These are phyloP conservation scores for Tricholoma sp. DNA, from an alignment of 768 basidiomycete genomes.

Conservation along the genomic window DNA sequence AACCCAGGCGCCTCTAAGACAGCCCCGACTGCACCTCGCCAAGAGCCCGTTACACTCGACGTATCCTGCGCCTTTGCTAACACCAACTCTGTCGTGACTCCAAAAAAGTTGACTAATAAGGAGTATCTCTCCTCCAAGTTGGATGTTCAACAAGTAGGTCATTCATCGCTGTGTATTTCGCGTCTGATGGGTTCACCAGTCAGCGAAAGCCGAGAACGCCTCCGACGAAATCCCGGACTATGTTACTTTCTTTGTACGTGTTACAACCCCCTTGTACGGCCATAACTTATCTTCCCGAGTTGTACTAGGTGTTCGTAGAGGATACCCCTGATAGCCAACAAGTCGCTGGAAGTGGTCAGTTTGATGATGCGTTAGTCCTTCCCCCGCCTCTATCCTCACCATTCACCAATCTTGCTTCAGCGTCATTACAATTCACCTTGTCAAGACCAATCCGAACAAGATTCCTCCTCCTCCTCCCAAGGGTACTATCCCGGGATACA, in stretches of 20 bases:
- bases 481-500: constrained; percentile 6
- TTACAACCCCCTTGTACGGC: not conserved
- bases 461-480: constrained; percentile 11
- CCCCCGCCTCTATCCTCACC: too few species aligned
- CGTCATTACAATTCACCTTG: constrained; percentile 5
- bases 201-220: not conserved
- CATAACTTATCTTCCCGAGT: too few species aligned
- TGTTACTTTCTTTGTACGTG: constrained; percentile 5
- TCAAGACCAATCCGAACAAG: constrained; percentile 10
- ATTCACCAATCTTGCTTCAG: not conserved
- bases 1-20: not conserved
- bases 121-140: constrained; percentile 2
- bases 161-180: not conserved
- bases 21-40: constrained; percentile 3
- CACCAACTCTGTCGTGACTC: not conserved
- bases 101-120: not conserved
- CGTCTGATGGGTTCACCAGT: not conserved
- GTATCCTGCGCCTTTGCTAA: not conserved
- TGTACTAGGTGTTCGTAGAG: constrained; percentile 3
- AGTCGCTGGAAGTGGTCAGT: constrained; percentile 4
- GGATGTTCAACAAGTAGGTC: constrained; percentile 2
- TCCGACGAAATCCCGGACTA: constrained; percentile 4
- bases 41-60: not conserved
- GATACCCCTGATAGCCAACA: constrained; percentile 1
- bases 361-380: not conserved